A percentile compares a stretch with the other conserved stretches of the same genome.
Conservation (phyloP, 2,329 filamentous ascomycete species). For the Balansia obtecta region DNA sequence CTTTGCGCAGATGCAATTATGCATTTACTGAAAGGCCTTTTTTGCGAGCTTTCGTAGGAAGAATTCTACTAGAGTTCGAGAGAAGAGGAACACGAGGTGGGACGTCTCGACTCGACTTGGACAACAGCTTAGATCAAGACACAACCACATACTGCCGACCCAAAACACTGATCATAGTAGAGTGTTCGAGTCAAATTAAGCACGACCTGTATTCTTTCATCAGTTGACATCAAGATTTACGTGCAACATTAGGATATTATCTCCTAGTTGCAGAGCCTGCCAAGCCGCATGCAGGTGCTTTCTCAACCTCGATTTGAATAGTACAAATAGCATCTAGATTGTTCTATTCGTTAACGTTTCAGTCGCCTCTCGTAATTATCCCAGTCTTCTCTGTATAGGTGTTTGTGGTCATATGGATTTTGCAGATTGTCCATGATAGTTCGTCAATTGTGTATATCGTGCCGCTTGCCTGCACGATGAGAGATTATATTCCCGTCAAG, state of each 20-base stretch:
- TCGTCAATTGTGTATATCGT: constrained; percentile 5
- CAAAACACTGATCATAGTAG: background rate
- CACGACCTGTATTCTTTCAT: background rate
- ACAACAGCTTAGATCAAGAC: background rate
- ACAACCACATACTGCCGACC: background rate
- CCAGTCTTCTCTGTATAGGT: constrained; percentile 10
- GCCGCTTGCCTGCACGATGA: constrained; percentile 30
- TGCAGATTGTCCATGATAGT: constrained; percentile 10
- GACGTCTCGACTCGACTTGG: background rate
- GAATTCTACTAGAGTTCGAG: no score
- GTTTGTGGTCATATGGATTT: constrained; percentile 16
- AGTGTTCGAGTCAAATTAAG: background rate
- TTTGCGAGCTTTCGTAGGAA: no score
- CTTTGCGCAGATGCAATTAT: background rate
- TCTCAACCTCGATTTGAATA: background rate
- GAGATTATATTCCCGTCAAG: no score
- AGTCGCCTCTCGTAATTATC: constrained; percentile 13
- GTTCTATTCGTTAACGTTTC: constrained; percentile 14
- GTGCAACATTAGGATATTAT: background rate
- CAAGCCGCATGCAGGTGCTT: background rate
- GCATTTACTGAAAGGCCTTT: no score
- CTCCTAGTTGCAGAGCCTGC: no score
- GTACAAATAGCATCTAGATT: constrained; percentile 10
- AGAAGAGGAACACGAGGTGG: no score
- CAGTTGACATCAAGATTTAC: background rate